Base-by-base conservation (phyloP, 2,329 filamentous ascomycete genomes). In the Parafenestella ontariensis region DNA sequence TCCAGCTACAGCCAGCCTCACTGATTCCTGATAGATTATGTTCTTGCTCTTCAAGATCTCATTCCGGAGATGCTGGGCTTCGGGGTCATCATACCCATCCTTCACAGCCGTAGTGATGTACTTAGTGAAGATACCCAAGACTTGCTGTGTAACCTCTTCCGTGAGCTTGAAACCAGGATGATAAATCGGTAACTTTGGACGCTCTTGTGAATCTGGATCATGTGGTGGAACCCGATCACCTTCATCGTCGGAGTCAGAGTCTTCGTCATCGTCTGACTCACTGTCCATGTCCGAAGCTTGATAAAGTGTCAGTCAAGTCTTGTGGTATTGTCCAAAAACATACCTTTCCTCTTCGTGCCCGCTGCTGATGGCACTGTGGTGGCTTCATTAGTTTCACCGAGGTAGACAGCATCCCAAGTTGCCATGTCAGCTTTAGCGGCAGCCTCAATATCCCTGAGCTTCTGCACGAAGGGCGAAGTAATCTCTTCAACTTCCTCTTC, bases 1-100 rank as follows among this genome's bases (percentile, higher is more conserved):
- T 17, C 64, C 62, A n/a, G 56, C 33, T 1, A 66, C 42, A 29
- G 56, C 58, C 3, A 66, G 42, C 0, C 50, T 54, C 3, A 62
- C 26, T 0, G 44, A 33, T 10, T 41, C 13, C 13, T 52, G 46
- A 21, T 61, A 59, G 0, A 18, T 2, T 10, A 58, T 50, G 3
- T 41, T 20, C 1, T 20, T 15, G 15, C 36, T 23, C 3, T 45
- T 29, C 3, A 42, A 23, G 3, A 52, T 31, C 39, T 64, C 39
- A 1, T 55, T 26, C 15, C 39, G 34, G 0, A 66, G 52, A 31
- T 58, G 45, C 0, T 28, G 41, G 1, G 48, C 45, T 28, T 64
- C 61, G 13, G 40, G 41, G 15, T 52, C 46, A 3, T 17, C 28
- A 33, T 48, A 36, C 1, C 34, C 36, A 1, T 29, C 23, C 5